phyloP scores from a whole-genome alignment of 1,284 basidiomycete genomes.

The Leccinum pseudoinsigne region DNA sequence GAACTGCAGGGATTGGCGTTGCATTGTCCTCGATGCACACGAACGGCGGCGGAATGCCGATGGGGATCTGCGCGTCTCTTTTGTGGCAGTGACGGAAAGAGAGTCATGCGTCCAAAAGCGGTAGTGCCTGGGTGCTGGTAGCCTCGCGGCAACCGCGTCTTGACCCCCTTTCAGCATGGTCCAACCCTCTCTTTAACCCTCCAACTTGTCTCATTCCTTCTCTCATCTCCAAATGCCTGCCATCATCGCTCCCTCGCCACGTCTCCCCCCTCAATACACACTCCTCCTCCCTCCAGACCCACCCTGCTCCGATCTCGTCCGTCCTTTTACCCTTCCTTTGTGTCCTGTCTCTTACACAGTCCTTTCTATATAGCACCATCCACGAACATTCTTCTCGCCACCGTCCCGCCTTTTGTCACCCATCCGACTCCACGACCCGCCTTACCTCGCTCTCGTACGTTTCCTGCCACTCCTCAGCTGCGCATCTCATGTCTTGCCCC shows the following conservation, averaged over 20 bases:
- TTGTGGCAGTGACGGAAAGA: constrained; percentile 2
- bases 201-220: constrained; percentile 26
- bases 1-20: neutral
- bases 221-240: constrained; percentile 27
- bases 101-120: constrained; percentile 30
- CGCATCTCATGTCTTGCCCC: constrained; percentile 15
- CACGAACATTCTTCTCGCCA: constrained; percentile 22
- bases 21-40: neutral
- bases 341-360: constrained; percentile 7
- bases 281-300: constrained; percentile 15
- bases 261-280: constrained; percentile 20
- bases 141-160: constrained; percentile 30
- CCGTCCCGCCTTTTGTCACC: constrained; percentile 34
- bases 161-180: constrained; percentile 25
- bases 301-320: constrained; percentile 2
- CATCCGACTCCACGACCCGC: constrained; percentile 28
- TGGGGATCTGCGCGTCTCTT: neutral
- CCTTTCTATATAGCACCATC: constrained; percentile 10
- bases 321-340: constrained; percentile 1
- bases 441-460: constrained; percentile 28
- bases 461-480: neutral
- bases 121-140: constrained; percentile 15
- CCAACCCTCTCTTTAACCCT: constrained; percentile 17
- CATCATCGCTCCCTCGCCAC: constrained; percentile 34
- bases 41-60: neutral